Conservation (phyloP, 2,329 filamentous ascomycete genomes). For the Myriosclerotinia scirpicola region DNA sequence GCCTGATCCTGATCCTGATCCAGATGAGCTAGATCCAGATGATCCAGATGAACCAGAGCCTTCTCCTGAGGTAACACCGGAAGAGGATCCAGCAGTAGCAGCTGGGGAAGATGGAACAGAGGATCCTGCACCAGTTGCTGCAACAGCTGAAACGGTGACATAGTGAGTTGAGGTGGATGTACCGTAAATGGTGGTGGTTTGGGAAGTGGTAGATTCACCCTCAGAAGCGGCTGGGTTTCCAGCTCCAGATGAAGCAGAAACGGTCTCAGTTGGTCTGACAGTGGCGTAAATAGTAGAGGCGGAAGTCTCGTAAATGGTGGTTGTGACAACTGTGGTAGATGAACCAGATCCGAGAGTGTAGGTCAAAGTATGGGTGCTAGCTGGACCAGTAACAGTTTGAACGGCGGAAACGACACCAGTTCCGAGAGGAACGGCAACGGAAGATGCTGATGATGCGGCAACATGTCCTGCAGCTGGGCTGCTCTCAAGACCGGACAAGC, state of each 20-base stretch:
- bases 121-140: background rate
- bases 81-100: constrained; percentile 22
- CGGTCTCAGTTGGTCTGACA: constrained; percentile 14
- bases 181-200: constrained; percentile 29
- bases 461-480: background rate
- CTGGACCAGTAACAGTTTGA: background rate
- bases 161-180: constrained; percentile 32
- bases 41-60: background rate
- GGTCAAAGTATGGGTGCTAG: constrained; percentile 38
- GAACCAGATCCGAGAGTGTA: constrained; percentile 45
- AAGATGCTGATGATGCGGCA: background rate
- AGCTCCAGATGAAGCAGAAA: constrained; percentile 9
- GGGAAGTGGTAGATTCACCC: constrained; percentile 15
- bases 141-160: constrained; percentile 29
- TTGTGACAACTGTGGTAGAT: constrained; percentile 48
- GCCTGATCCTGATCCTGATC: constrained; percentile 18
- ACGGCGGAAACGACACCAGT: constrained; percentile 23
- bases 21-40: background rate
- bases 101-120: background rate
- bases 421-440: constrained; percentile 23
- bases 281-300: constrained; percentile 38
- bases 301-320: constrained; percentile 46
- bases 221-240: background rate
- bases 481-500: background rate
- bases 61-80: background rate